Base-by-base conservation (phyloP, 2,329 filamentous ascomycete species). In the Pseudopyrenochaeta lycopersici region DNA sequence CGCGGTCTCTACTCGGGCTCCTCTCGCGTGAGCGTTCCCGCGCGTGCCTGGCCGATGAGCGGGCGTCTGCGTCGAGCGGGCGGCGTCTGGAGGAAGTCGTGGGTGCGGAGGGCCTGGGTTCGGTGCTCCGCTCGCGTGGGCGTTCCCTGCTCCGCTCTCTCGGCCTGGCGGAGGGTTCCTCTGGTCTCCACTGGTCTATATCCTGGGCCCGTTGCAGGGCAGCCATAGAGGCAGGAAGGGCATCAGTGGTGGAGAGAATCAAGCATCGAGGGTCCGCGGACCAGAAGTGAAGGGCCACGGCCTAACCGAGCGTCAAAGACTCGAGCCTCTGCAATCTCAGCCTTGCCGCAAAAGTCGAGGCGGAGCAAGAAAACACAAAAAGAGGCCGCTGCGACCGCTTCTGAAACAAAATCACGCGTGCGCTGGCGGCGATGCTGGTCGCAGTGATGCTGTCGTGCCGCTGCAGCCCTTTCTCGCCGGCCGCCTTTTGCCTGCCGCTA, bases 151-250 rank as follows among this genome's bases (percentile, higher is more conserved):
- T 44, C 40, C 53, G 50, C 40, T 72, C 71, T 58, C 70, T 68
- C 58, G 66, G 67, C 70, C 72, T 62, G 49, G 62, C 56, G 49
- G 72, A 71, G 46, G 64, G 60, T 68, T 75, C 74, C 71, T 76
- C 74, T 67, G 73, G 70, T 75, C 76, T 73, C 75, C 75, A 76
- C 73, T 76, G 72, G 59, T 76, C 76, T 76, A 76, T 72, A 67
- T 74, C 71, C 69, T 75, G 75, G 68, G 72, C 62, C 66, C 70
- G 66, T 66, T 69, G 73, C 72, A 70, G 74, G 67, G 73, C 73
- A 75, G 76, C 76, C 76, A 78, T 78, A 72, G 74, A 77, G 74
- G 70, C 71, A 69, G 64, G 63, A 73, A 52, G 73, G 59, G 66
- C 75, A 77, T 76, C 54, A 70, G 71, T 67, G 63, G 62, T 57